Evolutionary conservation across 1,284 basidiomycete species (phyloP).

Genomic region (Ustilago xerochloae): DNA sequence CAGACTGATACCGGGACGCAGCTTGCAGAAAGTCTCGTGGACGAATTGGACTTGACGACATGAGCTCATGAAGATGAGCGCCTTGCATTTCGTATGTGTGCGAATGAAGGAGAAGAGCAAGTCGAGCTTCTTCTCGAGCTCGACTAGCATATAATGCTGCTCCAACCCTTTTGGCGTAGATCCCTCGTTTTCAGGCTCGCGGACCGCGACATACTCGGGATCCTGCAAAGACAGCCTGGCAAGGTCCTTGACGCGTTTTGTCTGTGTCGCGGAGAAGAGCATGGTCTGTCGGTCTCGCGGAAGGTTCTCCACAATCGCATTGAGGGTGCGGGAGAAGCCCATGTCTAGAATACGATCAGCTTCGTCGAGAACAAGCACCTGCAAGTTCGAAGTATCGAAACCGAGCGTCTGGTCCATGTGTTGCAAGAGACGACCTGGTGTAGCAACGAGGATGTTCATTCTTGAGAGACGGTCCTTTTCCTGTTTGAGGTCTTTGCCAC

Average conservation of each 20-base stretch:
- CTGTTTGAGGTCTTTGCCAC: conserved; percentile 94
- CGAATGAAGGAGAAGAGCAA: conserved; percentile 95
- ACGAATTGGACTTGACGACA: conserved; percentile 89
- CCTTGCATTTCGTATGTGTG: conserved; percentile 90
- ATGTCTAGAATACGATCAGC: conserved; percentile 96
- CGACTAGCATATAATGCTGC: conserved; percentile 88
- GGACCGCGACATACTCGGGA: conserved; percentile 78
- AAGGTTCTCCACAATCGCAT: conserved; percentile 89
- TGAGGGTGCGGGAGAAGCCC: conserved; percentile 89
- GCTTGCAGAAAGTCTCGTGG: conserved; percentile 93
- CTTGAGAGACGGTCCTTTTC: conserved; percentile 81
- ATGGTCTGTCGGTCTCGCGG: conserved; percentile 77
- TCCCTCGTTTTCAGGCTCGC: conserved; percentile 57
- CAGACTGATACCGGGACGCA: conserved; percentile 91
- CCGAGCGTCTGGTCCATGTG: conserved; percentile 98
- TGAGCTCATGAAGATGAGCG: conserved; percentile 91
- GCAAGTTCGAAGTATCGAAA: conserved; percentile 89
- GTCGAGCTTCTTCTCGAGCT: conserved; percentile 88
- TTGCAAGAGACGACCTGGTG: conserved; percentile 91
- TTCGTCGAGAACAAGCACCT: conserved; percentile 95
- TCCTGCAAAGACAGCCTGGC: conserved; percentile 88
- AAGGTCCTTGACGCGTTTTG: conserved; percentile 86
- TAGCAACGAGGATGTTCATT: conserved; percentile 98
- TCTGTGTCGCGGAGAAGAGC: conserved; percentile 96
- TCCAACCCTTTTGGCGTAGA: conserved; percentile 80